phyloP scores from a whole-genome alignment of 2,329 filamentous ascomycete species.

The Juglanconis juglandina region DNA sequence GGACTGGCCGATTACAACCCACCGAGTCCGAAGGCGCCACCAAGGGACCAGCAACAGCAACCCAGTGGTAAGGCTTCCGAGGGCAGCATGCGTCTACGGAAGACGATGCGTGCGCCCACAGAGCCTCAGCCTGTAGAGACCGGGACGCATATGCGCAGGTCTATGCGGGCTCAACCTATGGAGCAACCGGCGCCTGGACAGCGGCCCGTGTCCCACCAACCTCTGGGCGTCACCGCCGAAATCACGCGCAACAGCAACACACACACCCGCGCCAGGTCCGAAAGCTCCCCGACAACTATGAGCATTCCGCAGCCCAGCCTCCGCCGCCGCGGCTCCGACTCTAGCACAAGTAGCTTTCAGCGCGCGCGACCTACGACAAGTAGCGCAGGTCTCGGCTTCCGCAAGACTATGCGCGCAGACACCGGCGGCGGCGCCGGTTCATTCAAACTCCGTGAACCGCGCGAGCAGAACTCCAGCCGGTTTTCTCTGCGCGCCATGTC shows the following conservation, averaged over 20 bases:
- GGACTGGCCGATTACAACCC: conserved; percentile 16
- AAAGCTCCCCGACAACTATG: background rate
- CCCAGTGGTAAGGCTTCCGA: conserved; percentile 19
- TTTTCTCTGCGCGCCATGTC: conserved; percentile 71
- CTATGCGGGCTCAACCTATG: conserved; percentile 11
- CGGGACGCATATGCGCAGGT: background rate
- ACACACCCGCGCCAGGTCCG: conserved; percentile 11
- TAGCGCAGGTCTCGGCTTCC: conserved; percentile 58
- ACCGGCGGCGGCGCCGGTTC: conserved; percentile 20
- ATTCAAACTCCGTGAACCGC: background rate
- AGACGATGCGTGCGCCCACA: conserved; percentile 41
- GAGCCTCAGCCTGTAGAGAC: conserved; percentile 19
- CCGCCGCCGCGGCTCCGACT: conserved; percentile 57
- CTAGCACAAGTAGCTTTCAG: conserved; percentile 80
- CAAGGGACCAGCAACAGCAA: conserved; percentile 9
- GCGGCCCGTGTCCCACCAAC: conserved; percentile 11
- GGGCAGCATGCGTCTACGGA: conserved; percentile 35
- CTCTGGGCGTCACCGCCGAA: background rate
- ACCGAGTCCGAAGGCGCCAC: conserved; percentile 1
- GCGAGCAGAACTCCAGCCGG: conserved; percentile 28
- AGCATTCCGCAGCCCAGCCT: conserved; percentile 33
- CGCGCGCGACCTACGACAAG: conserved; percentile 48
- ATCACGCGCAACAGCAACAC: background rate
- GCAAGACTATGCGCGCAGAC: conserved; percentile 66
- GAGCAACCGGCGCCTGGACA: conserved; percentile 3